phyloP scores from a whole-genome alignment of 1,284 basidiomycete species.

The Sporisorium graminicola region DNA sequence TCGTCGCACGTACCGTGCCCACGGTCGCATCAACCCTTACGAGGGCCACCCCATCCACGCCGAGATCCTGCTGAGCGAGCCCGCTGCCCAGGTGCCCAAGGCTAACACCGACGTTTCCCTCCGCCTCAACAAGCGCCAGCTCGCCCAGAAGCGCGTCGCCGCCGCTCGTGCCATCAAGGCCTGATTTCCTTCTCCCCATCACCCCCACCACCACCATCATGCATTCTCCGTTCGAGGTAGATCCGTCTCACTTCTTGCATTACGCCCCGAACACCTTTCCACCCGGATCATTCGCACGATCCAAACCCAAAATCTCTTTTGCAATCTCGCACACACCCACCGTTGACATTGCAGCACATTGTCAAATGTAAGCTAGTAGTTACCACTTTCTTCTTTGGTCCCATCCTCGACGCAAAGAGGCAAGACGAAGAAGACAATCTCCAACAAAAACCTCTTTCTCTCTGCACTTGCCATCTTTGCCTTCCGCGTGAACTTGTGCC shows the following conservation, averaged over 20 bases:
- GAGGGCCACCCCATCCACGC: slow-evolving; percentile 94
- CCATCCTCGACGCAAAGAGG: background rate
- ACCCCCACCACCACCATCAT: background rate
- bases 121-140: slow-evolving; percentile 68
- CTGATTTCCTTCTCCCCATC: slow-evolving; percentile 11
- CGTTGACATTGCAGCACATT: background rate
- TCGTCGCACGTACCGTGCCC: slow-evolving; percentile 98
- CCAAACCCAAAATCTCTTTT: slow-evolving; percentile 6
- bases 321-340: slow-evolving; percentile 7
- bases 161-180: slow-evolving; percentile 58
- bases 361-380: slow-evolving; percentile 51
- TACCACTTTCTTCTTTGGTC: slow-evolving; percentile 17
- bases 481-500: background rate
- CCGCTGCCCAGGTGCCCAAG: slow-evolving; percentile 67
- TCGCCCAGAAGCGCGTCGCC: slow-evolving; percentile 65
- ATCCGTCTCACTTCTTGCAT: no score
- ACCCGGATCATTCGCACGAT: background rate
- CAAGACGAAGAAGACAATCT: background rate
- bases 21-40: slow-evolving; percentile 80
- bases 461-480: background rate
- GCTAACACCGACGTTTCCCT: slow-evolving; percentile 50
- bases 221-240: slow-evolving; percentile 10
- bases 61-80: slow-evolving; percentile 74
- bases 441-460: slow-evolving; percentile 13
- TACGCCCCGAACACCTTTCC: background rate